Evolutionary conservation across 2,329 filamentous ascomycete genomes (phyloP).

Genomic region (Phialophora chinensis): DNA sequence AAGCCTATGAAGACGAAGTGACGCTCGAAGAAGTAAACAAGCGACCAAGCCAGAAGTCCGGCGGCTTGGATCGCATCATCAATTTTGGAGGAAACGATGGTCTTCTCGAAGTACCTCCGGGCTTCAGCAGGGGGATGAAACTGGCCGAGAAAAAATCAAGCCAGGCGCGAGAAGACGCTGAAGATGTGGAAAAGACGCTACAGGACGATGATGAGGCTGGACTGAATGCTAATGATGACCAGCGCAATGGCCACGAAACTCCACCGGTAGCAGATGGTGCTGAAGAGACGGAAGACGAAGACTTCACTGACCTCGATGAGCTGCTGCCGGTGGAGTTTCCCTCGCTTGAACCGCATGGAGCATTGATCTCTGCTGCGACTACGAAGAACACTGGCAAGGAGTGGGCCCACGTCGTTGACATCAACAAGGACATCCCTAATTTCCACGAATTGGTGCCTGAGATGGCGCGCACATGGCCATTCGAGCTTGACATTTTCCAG

Average conservation of each 20-base stretch:
- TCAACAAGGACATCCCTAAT: slow-evolving; percentile 91
- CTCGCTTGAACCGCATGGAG: slow-evolving; percentile 81
- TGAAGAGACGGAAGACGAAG: slow-evolving; percentile 45
- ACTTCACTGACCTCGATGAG: slow-evolving; percentile 75
- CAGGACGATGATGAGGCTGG: slow-evolving; percentile 50
- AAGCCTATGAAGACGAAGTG: slow-evolving; percentile 79
- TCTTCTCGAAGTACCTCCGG: slow-evolving; percentile 80
- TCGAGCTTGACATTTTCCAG: slow-evolving; percentile 96
- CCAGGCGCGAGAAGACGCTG: slow-evolving; percentile 65
- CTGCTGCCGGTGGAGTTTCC: slow-evolving; percentile 92
- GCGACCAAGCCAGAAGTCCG: slow-evolving; percentile 44
- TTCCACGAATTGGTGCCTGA: slow-evolving; percentile 92
- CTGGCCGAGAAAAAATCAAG: slow-evolving; percentile 67
- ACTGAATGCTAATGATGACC: slow-evolving; percentile 27
- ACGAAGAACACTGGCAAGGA: slow-evolving; percentile 78
- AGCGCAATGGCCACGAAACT: slow-evolving; percentile 19
- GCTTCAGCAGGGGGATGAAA: slow-evolving; percentile 77
- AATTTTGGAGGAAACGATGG: slow-evolving; percentile 78
- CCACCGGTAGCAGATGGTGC: slow-evolving; percentile 20
- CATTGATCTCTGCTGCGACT: slow-evolving; percentile 72
- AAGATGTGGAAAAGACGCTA: slow-evolving; percentile 71
- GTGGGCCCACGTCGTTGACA: slow-evolving; percentile 98
- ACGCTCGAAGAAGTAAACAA: slow-evolving; percentile 57
- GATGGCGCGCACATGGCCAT: slow-evolving; percentile 95
- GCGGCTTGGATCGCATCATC: slow-evolving; percentile 80